These are phyloP conservation scores for Borovskyia barvae DNA, from an alignment of 208 protist genomes.

Conservation along the genomic window DNA sequence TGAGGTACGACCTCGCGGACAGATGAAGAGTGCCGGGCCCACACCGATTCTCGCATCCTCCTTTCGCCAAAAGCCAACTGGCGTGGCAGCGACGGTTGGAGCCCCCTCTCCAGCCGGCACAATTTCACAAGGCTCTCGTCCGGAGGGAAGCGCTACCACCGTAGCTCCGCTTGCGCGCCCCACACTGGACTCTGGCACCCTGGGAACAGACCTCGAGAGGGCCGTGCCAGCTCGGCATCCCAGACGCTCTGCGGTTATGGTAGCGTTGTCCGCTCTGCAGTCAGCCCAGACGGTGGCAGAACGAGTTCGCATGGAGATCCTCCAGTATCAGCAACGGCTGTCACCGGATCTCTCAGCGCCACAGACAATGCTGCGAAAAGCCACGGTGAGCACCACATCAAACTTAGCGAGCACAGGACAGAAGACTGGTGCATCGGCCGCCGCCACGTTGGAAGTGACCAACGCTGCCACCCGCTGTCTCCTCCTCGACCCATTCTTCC, in stretches of 20 bases:
- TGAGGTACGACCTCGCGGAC: conserved; percentile 10
- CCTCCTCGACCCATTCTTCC: conserved; percentile 51
- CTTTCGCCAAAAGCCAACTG: conserved; percentile 12
- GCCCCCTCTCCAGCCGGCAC: too few species aligned
- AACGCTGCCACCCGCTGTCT: conserved; percentile 22
- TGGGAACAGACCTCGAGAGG: too few species aligned
- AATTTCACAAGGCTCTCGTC: too few species aligned
- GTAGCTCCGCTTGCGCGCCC: neutral
- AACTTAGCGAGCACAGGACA: neutral
- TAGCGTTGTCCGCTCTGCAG: conserved; percentile 15
- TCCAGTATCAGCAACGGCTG: conserved; percentile 10
- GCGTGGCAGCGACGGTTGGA: neutral
- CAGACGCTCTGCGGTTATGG: conserved; percentile 13
- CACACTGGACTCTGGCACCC: conserved; percentile 4
- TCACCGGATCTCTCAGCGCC: neutral
- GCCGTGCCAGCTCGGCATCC: conserved; percentile 9
- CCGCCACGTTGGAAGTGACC: too few species aligned
- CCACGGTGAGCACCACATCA: neutral
- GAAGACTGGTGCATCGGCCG: neutral
- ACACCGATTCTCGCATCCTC: conserved; percentile 15
- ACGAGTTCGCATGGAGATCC: conserved; percentile 11
- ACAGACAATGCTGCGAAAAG: too few species aligned
- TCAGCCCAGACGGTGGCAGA: conserved; percentile 12
- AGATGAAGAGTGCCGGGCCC: neutral
- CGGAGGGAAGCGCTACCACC: neutral